phyloP scores from a whole-genome alignment of 1,139 yeast genomes.

The Diutina catenulata region DNA sequence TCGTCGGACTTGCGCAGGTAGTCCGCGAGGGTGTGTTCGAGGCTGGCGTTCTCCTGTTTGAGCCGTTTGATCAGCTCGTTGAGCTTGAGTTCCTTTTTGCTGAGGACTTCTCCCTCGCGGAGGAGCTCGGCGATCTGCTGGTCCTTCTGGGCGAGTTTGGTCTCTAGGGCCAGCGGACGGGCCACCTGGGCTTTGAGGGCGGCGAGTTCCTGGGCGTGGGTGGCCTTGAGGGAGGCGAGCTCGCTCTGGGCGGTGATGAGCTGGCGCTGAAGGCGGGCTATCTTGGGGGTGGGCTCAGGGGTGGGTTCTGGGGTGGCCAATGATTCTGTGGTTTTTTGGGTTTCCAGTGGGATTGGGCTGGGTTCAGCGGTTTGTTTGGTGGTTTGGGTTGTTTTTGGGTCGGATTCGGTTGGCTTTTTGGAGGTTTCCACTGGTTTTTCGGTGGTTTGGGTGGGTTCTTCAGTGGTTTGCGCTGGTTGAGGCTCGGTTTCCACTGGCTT shows the following conservation, averaged over 20 bases:
- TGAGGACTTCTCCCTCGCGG: constrained; percentile 70
- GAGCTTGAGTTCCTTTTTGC: constrained; percentile 61
- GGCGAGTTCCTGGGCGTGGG: no score
- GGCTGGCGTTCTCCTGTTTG: constrained; percentile 35
- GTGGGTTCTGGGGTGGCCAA: not conserved
- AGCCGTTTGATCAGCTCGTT: constrained; percentile 58
- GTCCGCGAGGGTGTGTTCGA: constrained; percentile 27
- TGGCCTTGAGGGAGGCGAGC: not conserved
- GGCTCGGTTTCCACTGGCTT: no score
- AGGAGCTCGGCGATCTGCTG: constrained; percentile 45
- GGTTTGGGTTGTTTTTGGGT: not conserved
- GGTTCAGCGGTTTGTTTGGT: not conserved
- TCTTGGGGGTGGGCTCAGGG: no score
- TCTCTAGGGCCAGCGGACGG: not conserved
- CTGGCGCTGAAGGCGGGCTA: not conserved
- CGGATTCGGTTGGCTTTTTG: no score
- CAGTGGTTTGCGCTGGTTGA: no score
- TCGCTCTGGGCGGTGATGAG: not conserved
- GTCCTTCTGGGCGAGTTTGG: constrained; percentile 31
- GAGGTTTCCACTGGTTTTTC: no score
- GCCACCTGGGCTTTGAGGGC: not conserved
- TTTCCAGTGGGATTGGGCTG: not conserved
- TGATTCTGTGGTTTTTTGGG: not conserved
- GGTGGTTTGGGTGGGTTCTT: no score
- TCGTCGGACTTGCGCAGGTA: constrained; percentile 22